Conservation (phyloP, 768 basidiomycete species). For the Mrakia hoshinonis region DNA sequence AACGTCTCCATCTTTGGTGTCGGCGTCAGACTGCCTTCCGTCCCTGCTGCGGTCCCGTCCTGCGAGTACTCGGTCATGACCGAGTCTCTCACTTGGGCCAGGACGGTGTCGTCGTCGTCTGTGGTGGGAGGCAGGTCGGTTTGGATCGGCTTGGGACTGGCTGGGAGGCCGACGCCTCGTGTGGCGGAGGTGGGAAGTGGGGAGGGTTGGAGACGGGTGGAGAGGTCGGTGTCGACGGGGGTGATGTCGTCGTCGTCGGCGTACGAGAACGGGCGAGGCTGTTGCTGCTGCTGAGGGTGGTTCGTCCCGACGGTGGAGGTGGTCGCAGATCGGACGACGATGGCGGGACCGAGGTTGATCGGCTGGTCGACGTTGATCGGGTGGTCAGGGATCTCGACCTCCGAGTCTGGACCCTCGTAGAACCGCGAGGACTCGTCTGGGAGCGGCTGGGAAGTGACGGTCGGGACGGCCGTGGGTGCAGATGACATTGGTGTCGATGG, state of each 20-base stretch:
- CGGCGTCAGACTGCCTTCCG: background rate
- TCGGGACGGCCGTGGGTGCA: background rate
- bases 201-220: background rate
- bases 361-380: background rate
- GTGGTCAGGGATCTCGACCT: background rate
- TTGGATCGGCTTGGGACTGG: background rate
- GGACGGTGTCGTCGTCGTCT: background rate
- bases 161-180: background rate
- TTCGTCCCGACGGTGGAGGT: background rate
- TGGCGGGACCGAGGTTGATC: background rate
- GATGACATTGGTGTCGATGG: background rate
- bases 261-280: background rate
- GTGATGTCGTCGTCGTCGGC: conserved; percentile 12
- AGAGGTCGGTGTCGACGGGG: too few relatives aligned
- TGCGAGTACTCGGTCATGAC: conserved; percentile 1
- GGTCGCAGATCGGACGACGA: background rate
- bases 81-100: background rate
- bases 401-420: conserved; percentile 5
- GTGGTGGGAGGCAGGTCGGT: too few relatives aligned
- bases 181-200: background rate
- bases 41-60: background rate
- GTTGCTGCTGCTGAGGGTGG: too few relatives aligned
- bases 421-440: background rate
- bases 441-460: conserved; percentile 3
- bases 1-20: background rate